Conservation (phyloP, 106 monocot species). For the Acorus calamus region DNA sequence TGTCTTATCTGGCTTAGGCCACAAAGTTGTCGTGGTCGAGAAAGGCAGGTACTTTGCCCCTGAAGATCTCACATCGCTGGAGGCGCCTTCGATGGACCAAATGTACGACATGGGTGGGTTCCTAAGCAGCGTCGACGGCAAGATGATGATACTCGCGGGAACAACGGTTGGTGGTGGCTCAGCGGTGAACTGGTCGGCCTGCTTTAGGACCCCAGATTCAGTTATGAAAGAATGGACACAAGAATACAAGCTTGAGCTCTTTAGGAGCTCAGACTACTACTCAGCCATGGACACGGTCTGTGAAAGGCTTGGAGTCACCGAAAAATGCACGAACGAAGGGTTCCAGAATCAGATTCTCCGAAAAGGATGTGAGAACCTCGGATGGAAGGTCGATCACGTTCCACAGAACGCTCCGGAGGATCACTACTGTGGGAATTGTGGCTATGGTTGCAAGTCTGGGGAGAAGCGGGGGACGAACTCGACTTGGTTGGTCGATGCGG, state of each 20-base stretch:
- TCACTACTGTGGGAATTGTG: slow-evolving; percentile 71
- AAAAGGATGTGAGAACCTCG: slow-evolving; percentile 69
- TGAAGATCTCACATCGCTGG: slow-evolving; percentile 59
- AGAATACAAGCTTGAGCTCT: slow-evolving; percentile 32
- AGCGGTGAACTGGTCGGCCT: slow-evolving; percentile 68
- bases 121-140: slow-evolving; percentile 25
- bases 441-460: slow-evolving; percentile 49
- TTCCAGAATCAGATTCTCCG: slow-evolving; percentile 75
- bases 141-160: slow-evolving; percentile 42
- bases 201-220: slow-evolving; percentile 41
- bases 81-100: slow-evolving; percentile 35
- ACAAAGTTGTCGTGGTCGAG: slow-evolving; percentile 73
- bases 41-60: slow-evolving; percentile 80
- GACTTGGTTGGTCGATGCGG: slow-evolving; percentile 77
- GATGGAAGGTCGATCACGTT: slow-evolving; percentile 46
- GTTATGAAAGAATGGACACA: slow-evolving; percentile 64
- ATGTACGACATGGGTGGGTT: slow-evolving; percentile 55
- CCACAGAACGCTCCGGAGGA: slow-evolving; percentile 46
- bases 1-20: slow-evolving; percentile 48
- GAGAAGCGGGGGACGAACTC: slow-evolving; percentile 65
- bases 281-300: slow-evolving; percentile 73
- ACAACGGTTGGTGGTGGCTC: slow-evolving; percentile 72
- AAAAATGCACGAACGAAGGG: slow-evolving; percentile 51
- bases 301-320: slow-evolving; percentile 59
- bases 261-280: slow-evolving; percentile 28